phyloP scores from a whole-genome alignment of 345 rosid species.

The Orychophragmus violaceus region DNA sequence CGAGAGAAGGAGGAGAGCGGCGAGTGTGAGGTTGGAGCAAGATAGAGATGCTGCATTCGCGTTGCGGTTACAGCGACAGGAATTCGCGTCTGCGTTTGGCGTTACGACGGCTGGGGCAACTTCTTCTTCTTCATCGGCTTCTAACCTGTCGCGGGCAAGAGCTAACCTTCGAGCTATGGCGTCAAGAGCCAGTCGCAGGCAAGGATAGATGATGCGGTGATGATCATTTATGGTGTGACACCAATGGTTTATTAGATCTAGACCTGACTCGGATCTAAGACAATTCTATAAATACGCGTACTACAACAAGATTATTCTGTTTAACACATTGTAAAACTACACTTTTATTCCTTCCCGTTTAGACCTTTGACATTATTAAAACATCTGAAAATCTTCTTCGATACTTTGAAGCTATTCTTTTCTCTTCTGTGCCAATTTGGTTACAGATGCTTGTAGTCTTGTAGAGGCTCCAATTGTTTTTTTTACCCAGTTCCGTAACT shows the following conservation, averaged over 20 bases:
- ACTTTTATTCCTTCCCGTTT: background rate
- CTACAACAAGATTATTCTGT: background rate
- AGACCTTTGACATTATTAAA: background rate
- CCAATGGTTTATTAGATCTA: no score
- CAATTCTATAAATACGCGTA: background rate
- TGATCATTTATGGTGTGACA: background rate
- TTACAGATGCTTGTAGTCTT: background rate
- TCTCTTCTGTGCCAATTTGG: background rate
- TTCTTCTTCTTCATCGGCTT: no score
- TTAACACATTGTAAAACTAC: background rate
- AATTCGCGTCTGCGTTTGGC: slow-evolving; percentile 60
- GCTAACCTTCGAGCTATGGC: slow-evolving; percentile 90
- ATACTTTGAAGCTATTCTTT: background rate
- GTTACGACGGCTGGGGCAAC: slow-evolving; percentile 26
- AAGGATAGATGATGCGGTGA: slow-evolving; percentile 23
- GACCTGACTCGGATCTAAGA: no score
- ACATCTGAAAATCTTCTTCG: background rate
- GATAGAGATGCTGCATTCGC: slow-evolving; percentile 79
- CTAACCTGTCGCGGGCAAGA: slow-evolving; percentile 52
- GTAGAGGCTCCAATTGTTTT: no score
- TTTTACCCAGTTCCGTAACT: background rate
- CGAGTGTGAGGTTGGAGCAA: slow-evolving; percentile 39
- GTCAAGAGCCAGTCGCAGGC: slow-evolving; percentile 61
- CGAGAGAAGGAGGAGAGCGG: slow-evolving; percentile 31
- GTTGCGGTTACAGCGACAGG: slow-evolving; percentile 77